Evolutionary conservation across 179 eudicot species (phyloP).

Genomic region (Vitellaria paradoxa): DNA sequence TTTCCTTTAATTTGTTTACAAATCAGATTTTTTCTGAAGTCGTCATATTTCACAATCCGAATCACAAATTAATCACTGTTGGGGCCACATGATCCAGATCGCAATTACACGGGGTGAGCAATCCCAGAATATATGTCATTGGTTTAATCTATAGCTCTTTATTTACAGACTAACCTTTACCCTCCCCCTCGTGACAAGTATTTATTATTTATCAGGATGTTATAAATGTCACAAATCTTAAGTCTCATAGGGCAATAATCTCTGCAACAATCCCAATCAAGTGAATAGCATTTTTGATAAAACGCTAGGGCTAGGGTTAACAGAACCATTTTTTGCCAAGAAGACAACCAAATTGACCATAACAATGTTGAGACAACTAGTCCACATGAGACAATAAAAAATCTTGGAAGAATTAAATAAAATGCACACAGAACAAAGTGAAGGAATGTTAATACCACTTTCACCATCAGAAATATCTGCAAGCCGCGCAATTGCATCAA

Average conservation of each 20-base stretch:
- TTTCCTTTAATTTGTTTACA: no score
- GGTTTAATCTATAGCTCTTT: neutral
- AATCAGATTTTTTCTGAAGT: no score
- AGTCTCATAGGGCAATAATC: neutral
- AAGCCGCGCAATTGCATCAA: conserved; percentile 82
- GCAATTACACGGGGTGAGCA: no score
- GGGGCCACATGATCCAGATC: no score
- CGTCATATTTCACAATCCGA: no score
- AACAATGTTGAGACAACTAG: neutral
- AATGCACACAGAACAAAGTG: neutral
- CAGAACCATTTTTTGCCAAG: no score
- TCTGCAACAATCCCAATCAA: neutral
- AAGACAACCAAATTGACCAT: neutral
- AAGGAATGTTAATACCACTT: conserved; percentile 53
- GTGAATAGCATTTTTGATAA: neutral
- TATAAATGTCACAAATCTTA: neutral
- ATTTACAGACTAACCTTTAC: neutral
- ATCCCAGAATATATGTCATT: no score
- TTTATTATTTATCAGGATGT: neutral
- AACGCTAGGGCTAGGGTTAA: neutral
- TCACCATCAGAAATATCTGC: conserved; percentile 87
- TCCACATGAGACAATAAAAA: neutral
- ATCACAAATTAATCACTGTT: no score
- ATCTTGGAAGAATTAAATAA: neutral
- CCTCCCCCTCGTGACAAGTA: neutral